phyloP scores from a whole-genome alignment of 805 yeast species.

The Ogataea paraovalis region DNA sequence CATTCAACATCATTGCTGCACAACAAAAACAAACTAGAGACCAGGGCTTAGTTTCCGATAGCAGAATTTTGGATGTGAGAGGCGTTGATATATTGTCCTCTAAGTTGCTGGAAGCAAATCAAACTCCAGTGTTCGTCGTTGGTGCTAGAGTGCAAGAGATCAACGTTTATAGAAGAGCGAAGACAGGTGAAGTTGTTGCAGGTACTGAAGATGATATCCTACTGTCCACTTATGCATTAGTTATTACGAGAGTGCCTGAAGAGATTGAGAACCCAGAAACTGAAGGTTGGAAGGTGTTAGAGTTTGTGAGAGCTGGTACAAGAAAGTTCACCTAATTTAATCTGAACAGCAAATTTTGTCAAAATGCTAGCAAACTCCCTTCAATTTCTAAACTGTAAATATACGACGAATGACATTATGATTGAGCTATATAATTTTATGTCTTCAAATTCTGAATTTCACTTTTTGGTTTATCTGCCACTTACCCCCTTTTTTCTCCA shows the following conservation, averaged over 20 bases:
- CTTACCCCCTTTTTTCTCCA: not conserved
- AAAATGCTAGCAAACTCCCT: not conserved
- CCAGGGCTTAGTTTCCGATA: conserved; percentile 88
- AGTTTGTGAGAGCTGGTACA: conserved; percentile 90
- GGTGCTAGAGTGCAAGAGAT: conserved; percentile 97
- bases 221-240: conserved; percentile 94
- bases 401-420: not conserved
- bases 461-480: not conserved
- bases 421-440: conserved; percentile 2
- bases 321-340: conserved; percentile 60
- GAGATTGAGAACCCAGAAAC: conserved; percentile 86
- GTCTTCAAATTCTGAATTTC: not conserved
- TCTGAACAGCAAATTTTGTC: not conserved
- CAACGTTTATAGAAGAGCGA: conserved; percentile 79
- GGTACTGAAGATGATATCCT: conserved; percentile 93
- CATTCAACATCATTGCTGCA: conserved; percentile 90
- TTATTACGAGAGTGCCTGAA: conserved; percentile 87
- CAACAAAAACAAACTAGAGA: conserved; percentile 89
- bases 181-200: conserved; percentile 92
- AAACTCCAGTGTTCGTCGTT: conserved; percentile 87
- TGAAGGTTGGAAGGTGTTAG: conserved; percentile 95
- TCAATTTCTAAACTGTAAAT: conserved; percentile 5
- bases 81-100: conserved; percentile 91
- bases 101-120: conserved; percentile 83
- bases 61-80: conserved; percentile 87